Percentiles rank a stretch among this genome's conserved stretches.
phyloP scores from a whole-genome alignment of 352 stramenopile species.

The Pythium monospermum region DNA sequence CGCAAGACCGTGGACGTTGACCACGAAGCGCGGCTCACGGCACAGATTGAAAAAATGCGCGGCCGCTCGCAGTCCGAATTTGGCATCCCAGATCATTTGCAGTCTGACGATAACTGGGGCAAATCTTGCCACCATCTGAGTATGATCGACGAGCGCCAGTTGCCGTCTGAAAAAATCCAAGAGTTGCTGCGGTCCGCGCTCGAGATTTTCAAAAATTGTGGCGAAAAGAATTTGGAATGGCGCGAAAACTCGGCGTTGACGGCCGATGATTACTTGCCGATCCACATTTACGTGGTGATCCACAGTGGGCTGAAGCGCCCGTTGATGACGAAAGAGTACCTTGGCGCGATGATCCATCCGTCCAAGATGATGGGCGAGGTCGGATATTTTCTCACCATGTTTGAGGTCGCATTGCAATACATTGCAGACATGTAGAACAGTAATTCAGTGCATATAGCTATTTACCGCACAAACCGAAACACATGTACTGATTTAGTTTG shows the following conservation, averaged over 20 bases:
- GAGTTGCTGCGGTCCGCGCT: constrained; percentile 68
- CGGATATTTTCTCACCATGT: constrained; percentile 87
- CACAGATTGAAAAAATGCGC: constrained; percentile 63
- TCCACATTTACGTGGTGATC: constrained; percentile 84
- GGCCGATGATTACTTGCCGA: constrained; percentile 80
- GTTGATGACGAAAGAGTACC: constrained; percentile 63
- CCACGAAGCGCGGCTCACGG: constrained; percentile 42
- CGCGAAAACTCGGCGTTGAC: constrained; percentile 67
- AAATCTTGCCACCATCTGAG: constrained; percentile 76
- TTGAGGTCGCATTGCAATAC: constrained; percentile 84
- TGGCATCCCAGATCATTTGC: constrained; percentile 69
- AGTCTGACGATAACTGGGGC: constrained; percentile 74
- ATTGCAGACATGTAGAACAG: constrained; percentile 72
- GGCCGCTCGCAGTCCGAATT: constrained; percentile 63
- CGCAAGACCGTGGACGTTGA: constrained; percentile 52
- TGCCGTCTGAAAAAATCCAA: constrained; percentile 77
- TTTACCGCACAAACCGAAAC: too few relatives aligned
- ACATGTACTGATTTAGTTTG: background rate
- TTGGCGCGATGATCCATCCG: constrained; percentile 82
- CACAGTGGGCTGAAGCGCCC: constrained; percentile 73
- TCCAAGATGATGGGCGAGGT: constrained; percentile 78
- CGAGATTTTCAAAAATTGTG: constrained; percentile 78
- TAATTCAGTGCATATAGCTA: background rate
- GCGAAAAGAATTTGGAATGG: constrained; percentile 76
- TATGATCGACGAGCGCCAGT: constrained; percentile 75